Base-by-base conservation (phyloP, 257 asterid genomes). In the Solanum etuberosum region DNA sequence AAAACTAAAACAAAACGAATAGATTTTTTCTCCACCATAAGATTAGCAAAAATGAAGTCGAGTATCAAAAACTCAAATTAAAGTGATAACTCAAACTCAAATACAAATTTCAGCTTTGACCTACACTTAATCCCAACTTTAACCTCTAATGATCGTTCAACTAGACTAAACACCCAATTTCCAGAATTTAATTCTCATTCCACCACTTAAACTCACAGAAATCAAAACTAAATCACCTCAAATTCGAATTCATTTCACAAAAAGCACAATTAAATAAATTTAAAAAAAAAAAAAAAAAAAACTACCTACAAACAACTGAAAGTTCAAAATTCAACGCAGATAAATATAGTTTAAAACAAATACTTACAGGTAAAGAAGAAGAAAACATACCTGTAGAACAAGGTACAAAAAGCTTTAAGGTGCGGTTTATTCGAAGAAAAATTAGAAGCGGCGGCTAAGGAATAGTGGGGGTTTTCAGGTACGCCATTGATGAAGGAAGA, bases 391-490 rank as follows among this genome's bases (percentile, higher is more conserved):
- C 42, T 42, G 15, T 25, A 65, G 27, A 76, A 72, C 84, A 83
- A 86, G 43, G 43, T 13, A 5, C 6, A n/a, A 68, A 78, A 82
- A 80, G 65, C 27, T 34, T 72, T 48, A 77, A 80, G 83, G 11
- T 37, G 27, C 16, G 21, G n/a, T 37, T 78, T 87, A 88, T 46
- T 51, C 18, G 6, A 80, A 23, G 88, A 57, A 88, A 91, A 57
- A 88, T 91, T 80, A 88, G 90, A 88, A 88, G 61, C 67, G 95
- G 96, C 98, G 97, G 97, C 97, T 84, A 89, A 83, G 77, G 90
- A 87, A 85, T 74, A 90, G 90, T 90, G 91, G 92, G 92, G 94
- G 84, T 91, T 77, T 88, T 68, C 88, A 85, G 71, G 83, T 90
- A 87, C 92, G 90, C 92, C 96, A 92, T 92, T 89, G 90, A 88